Base-by-base conservation (phyloP, 495 filamentous ascomycete genomes). In the Cercophora sp. region DNA sequence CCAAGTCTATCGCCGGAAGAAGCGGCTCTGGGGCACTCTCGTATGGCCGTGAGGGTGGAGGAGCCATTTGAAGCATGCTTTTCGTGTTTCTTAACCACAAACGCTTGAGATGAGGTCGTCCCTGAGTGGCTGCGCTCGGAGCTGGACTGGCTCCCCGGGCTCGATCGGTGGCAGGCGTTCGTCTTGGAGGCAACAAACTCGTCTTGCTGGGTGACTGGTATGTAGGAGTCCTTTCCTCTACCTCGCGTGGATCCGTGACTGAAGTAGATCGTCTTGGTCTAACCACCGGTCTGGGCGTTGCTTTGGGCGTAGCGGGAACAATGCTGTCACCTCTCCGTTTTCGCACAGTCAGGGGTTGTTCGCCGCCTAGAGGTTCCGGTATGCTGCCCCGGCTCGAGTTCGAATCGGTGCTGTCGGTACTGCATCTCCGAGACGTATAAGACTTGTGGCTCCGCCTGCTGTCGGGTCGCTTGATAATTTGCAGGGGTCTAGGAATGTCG, bases 401-500 rank as follows among this genome's bases (percentile, higher is more conserved):
- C 9, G 60, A 59, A 6, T 9, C 24, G 16, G 46, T 48, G 39
- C 60, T 63, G 15, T 41, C 52, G 15, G 34, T 25, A 32, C 55
- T 65, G 46, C 25, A 52, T 22, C 47, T 45, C 5, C 54, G 48
- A 5, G 34, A 32, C 5, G 23, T 25, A 20, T 16, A 37, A 11
- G 36, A 18, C 40, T 45, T 25, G 23, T 51, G 37, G 25, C 32
- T 31, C 41, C n/a, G 32, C 6, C 35, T 24, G 8, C 18, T 51
- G 9, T 41, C 34, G 1, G 54, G 40, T 29, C 53, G 63, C 51
- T 70, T 70, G 43, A 57, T 36, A 45, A 70, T 68, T 15, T 67
- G 65, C 34, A 70, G 35, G 25, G 67, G 67, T 29, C 46, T 41
- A 8, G 66, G 66, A 11, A 65, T 29, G 27, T 57, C 55, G 10